Conservation (phyloP, 2,329 filamentous ascomycete species). For the Neospermospora avenae region DNA sequence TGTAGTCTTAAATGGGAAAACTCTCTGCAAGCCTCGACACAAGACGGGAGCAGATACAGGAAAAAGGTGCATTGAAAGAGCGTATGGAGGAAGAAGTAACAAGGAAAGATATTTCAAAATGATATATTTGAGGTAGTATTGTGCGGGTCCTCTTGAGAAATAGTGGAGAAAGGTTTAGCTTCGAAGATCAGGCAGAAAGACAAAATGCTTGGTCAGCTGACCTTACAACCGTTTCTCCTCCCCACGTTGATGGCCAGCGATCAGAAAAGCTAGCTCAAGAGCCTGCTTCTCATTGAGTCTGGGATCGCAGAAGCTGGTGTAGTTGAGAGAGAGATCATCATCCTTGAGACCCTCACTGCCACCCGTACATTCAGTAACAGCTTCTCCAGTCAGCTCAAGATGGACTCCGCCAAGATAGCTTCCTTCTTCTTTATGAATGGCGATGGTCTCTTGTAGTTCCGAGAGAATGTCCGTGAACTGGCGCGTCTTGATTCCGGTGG, state of each 20-base stretch:
- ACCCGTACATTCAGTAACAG: conserved; percentile 92
- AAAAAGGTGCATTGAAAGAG: background rate
- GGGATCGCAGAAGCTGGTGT: conserved; percentile 95
- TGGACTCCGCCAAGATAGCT: conserved; percentile 93
- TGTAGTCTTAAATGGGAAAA: too few species aligned
- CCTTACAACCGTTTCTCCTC: conserved; percentile 5
- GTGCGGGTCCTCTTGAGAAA: background rate
- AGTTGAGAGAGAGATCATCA: conserved; percentile 84
- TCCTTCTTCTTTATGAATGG: conserved; percentile 77
- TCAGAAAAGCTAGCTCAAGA: conserved; percentile 87
- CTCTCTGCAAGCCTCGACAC: too few species aligned
- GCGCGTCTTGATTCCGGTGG: conserved; percentile 82
- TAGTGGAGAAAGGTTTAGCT: background rate
- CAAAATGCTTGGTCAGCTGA: background rate
- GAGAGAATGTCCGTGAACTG: conserved; percentile 86
- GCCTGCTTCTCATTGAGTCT: conserved; percentile 97
- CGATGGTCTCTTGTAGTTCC: conserved; percentile 79
- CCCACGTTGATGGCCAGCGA: conserved; percentile 64
- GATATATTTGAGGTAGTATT: background rate
- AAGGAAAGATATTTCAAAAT: background rate
- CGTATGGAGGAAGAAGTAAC: background rate
- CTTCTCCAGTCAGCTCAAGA: conserved; percentile 90
- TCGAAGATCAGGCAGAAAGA: background rate
- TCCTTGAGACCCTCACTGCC: conserved; percentile 85
- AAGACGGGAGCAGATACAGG: too few species aligned